Evolutionary conservation across 805 yeast species (phyloP).

Genomic region (Lipomyces kockii): DNA sequence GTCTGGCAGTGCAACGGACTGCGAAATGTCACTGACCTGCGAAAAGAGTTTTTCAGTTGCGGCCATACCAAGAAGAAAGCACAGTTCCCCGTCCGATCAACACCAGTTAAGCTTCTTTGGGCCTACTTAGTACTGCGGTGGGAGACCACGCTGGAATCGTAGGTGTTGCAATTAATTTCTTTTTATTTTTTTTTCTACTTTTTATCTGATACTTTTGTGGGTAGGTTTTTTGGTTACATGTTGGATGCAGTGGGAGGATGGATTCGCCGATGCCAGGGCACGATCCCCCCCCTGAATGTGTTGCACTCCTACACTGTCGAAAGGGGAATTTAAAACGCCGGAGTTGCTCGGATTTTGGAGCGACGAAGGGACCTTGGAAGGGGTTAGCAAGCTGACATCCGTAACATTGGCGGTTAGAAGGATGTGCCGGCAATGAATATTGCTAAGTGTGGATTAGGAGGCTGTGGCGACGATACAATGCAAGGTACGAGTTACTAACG

Average conservation of each 20-base stretch:
- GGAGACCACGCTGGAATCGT: conserved; percentile 4
- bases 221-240: too few relatives aligned
- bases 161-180: background rate
- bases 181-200: too few relatives aligned
- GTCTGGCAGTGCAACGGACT: too few relatives aligned
- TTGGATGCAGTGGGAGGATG: too few relatives aligned
- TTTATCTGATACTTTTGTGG: too few relatives aligned
- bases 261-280: too few relatives aligned
- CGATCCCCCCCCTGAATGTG: background rate
- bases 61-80: conserved; percentile 2
- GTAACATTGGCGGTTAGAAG: too few relatives aligned
- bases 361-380: background rate
- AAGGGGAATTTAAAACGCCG: background rate
- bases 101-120: background rate
- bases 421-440: too few relatives aligned
- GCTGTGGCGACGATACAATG: background rate
- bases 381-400: background rate
- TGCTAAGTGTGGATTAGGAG: background rate
- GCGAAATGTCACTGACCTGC: background rate
- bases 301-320: background rate
- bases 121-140: conserved; percentile 3
- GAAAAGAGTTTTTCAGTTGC: background rate
- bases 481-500: background rate
- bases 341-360: too few relatives aligned
- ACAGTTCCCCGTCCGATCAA: conserved; percentile 4